Conservation (phyloP, 371 early-diverging fungal species). For the Mortierella sp. region DNA sequence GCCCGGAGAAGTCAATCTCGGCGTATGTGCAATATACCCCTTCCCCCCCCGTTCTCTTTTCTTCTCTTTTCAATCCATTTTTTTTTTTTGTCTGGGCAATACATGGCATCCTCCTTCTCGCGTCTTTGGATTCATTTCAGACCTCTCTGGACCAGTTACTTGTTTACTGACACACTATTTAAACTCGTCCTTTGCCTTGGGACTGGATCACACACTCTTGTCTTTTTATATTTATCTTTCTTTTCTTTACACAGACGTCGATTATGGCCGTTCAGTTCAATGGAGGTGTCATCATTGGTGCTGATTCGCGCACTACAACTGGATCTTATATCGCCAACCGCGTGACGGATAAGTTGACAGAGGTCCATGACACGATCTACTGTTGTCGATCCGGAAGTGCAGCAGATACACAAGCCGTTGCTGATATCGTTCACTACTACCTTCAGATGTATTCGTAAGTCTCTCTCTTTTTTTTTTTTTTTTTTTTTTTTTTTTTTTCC, state of each 20-base stretch:
- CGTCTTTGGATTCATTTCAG: background rate
- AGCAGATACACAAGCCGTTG: slow-evolving; percentile 99
- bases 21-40: slow-evolving; percentile 85
- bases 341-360: slow-evolving; percentile 99
- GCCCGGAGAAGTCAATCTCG: slow-evolving; percentile 95
- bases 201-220: background rate
- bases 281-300: slow-evolving; percentile 98
- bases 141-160: too few species aligned
- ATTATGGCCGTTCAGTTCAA: slow-evolving; percentile 98
- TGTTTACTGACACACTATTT: too few species aligned
- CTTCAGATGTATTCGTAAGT: slow-evolving; percentile 90
- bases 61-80: background rate
- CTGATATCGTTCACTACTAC: slow-evolving; percentile 95
- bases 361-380: slow-evolving; percentile 95
- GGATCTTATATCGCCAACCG: slow-evolving; percentile 98
- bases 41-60: too few species aligned
- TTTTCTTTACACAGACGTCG: slow-evolving; percentile 83
- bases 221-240: background rate
- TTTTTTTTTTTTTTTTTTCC: too few species aligned
- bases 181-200: background rate
- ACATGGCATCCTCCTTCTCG: background rate
- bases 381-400: slow-evolving; percentile 99
- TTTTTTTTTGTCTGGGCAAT: slow-evolving; percentile 1
- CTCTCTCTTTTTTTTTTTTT: background rate
- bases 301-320: slow-evolving; percentile 98